A percentile compares a stretch with the other conserved stretches of the same genome.
phyloP scores from a whole-genome alignment of 176 grass and related monocot genomes.

The maize (Zea mays) region Zm-B73-REFERENCE-NAM-5.0 NC_050096.1:298912501-298913000 shows the following conservation, averaged over 20 bases:
- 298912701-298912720: conserved; percentile 29
- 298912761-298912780: conserved; percentile 33
- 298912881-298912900: conserved; percentile 28
- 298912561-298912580: conserved; percentile 39
- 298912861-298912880: conserved; percentile 17
- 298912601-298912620: neutral
- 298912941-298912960: conserved; percentile 15
- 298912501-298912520: conserved; percentile 55
- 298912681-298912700: conserved; percentile 11
- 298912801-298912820: conserved; percentile 34
- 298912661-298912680: neutral
- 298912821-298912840: conserved; percentile 1
- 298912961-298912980: conserved; percentile 49
- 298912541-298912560: conserved; percentile 31
- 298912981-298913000: conserved; percentile 38
- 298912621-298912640: neutral
- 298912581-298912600: conserved; percentile 25
- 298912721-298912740: neutral
- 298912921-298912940: conserved; percentile 26
- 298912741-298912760: neutral
- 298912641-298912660: too few relatives aligned
- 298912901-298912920: conserved; percentile 42
- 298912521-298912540: conserved; percentile 44
- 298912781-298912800: conserved; percentile 35
- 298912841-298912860: neutral